A percentile compares a stretch with the other conserved stretches of the same genome.
Evolutionary conservation across 2,329 filamentous ascomycete genomes (phyloP).

Genomic region (Reticulascus tulasneorum): DNA sequence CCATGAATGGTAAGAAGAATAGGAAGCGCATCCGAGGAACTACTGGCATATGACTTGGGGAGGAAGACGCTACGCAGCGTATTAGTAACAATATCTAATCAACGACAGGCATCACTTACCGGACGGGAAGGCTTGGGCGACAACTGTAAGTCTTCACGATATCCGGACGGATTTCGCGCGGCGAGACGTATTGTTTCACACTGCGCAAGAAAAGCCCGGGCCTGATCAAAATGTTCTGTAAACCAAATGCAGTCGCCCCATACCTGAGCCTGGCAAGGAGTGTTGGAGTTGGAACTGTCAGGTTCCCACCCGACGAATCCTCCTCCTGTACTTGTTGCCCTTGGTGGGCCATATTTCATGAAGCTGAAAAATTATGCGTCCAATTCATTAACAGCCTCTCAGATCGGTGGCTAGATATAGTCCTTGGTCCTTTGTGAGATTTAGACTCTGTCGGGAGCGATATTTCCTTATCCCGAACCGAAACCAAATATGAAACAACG

Average conservation of each 20-base stretch:
- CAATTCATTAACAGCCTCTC: too few relatives aligned
- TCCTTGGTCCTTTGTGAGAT: too few relatives aligned
- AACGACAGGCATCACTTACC: slow-evolving; percentile 4
- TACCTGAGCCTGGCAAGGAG: slow-evolving; percentile 7
- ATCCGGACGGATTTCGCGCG: slow-evolving; percentile 8
- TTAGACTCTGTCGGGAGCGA: too few relatives aligned
- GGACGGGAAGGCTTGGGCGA: slow-evolving; percentile 11
- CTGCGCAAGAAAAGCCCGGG: slow-evolving; percentile 7
- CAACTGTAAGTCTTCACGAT: slow-evolving; percentile 13
- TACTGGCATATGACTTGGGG: slow-evolving; percentile 27
- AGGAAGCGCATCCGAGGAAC: slow-evolving; percentile 27
- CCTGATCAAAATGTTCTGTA: slow-evolving; percentile 10
- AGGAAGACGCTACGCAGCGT: slow-evolving; percentile 30
- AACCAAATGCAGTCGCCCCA: slow-evolving; percentile 6
- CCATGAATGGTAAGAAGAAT: slow-evolving; percentile 48
- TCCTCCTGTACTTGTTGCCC: too few relatives aligned
- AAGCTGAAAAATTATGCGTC: too few relatives aligned
- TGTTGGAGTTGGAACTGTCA: too few relatives aligned
- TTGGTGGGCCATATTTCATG: too few relatives aligned
- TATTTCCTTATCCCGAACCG: too few relatives aligned
- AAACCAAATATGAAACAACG: too few relatives aligned
- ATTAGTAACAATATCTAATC: not conserved
- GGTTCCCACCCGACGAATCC: too few relatives aligned
- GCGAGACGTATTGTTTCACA: slow-evolving; percentile 4
- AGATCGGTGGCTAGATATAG: too few relatives aligned